phyloP scores from a whole-genome alignment of 2,329 filamentous ascomycete genomes.

The Alternaria alternata region DNA sequence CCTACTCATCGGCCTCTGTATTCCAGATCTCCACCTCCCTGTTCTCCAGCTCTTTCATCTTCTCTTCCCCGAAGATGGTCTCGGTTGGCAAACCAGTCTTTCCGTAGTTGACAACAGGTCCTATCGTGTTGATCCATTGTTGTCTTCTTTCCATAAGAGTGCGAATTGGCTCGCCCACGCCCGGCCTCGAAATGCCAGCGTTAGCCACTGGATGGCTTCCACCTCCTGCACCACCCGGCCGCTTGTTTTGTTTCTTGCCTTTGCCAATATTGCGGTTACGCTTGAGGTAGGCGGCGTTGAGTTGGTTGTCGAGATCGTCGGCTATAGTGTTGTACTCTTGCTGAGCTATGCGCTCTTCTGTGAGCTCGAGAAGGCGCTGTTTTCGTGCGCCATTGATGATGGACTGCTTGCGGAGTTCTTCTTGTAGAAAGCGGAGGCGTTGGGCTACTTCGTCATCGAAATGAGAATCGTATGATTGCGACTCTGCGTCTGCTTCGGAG shows the following conservation, averaged over 20 bases:
- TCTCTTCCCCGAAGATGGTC: constrained; percentile 75
- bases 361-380: constrained; percentile 82
- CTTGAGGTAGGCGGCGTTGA: constrained; percentile 94
- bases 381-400: constrained; percentile 92
- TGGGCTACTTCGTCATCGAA: constrained; percentile 95
- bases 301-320: constrained; percentile 93
- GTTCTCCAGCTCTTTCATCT: constrained; percentile 78
- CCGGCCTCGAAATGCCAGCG: constrained; percentile 51
- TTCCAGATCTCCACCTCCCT: constrained; percentile 83
- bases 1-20: constrained; percentile 72
- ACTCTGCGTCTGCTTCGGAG: constrained; percentile 70
- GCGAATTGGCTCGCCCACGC: constrained; percentile 89
- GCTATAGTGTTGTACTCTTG: constrained; percentile 98
- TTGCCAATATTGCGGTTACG: constrained; percentile 93
- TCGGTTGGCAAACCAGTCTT: constrained; percentile 78
- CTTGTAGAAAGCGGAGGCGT: constrained; percentile 84
- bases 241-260: constrained; percentile 84
- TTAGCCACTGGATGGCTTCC: constrained; percentile 65
- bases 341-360: constrained; percentile 91
- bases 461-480: constrained; percentile 85
- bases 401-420: constrained; percentile 81
- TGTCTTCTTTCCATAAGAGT: constrained; percentile 90
- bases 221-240: constrained; percentile 76
- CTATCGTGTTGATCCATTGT: constrained; percentile 91
- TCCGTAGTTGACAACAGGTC: constrained; percentile 87